These are phyloP conservation scores for Candolleomyces efflorescens DNA, from an alignment of 768 basidiomycete species.

Conservation along the genomic window DNA sequence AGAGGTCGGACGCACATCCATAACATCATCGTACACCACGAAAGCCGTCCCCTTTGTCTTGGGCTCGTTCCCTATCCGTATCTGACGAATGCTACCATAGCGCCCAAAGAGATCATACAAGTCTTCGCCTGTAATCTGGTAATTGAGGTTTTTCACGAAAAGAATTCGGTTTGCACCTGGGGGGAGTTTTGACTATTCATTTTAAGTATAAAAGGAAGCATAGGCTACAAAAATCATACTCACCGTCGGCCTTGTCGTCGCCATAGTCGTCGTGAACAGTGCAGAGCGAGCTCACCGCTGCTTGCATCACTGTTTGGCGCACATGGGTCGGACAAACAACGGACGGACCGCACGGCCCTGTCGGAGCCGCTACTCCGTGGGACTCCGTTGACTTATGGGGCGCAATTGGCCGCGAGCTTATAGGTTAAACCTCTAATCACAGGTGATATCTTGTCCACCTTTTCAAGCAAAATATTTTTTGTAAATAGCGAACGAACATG, in stretches of 20 bases:
- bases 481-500: too few species aligned
- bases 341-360: neutral
- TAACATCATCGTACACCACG: conserved; percentile 93
- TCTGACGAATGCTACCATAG: conserved; percentile 94
- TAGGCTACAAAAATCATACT: conserved; percentile 15
- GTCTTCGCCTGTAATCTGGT: conserved; percentile 90
- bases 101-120: conserved; percentile 96
- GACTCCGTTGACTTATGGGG: too few species aligned
- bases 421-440: too few species aligned
- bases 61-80: conserved; percentile 86
- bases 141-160: conserved; percentile 91
- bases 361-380: too few species aligned
- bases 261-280: conserved; percentile 38
- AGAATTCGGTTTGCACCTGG: conserved; percentile 89
- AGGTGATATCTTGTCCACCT: too few species aligned
- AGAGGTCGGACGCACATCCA: conserved; percentile 63
- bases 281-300: neutral
- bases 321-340: neutral
- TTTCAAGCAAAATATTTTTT: too few species aligned
- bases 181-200: conserved; percentile 72
- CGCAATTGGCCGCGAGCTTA: too few species aligned
- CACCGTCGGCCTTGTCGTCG: conserved; percentile 68
- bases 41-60: conserved; percentile 97
- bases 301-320: conserved; percentile 1
- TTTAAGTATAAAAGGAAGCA: conserved; percentile 3